Conservation (phyloP, 2,329 filamentous ascomycete genomes). For the Colletotrichum sidae region DNA sequence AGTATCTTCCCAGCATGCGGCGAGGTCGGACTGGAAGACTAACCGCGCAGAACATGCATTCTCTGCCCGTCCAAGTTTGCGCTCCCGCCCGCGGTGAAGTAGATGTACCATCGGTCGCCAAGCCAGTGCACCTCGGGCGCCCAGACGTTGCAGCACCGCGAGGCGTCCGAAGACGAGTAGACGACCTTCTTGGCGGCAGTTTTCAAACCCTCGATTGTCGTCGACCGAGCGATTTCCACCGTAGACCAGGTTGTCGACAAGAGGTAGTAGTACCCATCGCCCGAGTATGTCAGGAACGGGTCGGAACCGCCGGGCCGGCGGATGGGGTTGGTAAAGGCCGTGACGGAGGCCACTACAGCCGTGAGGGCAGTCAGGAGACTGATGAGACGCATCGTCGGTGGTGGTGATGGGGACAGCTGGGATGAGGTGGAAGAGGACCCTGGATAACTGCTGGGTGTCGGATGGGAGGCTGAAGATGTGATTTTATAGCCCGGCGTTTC, state of each 20-base stretch:
- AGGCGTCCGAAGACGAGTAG: constrained; percentile 58
- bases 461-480: no score
- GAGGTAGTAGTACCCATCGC: constrained; percentile 65
- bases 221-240: constrained; percentile 63
- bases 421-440: background rate
- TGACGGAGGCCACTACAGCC: constrained; percentile 35
- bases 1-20: background rate
- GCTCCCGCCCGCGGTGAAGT: constrained; percentile 62
- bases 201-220: constrained; percentile 65
- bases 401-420: background rate
- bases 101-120: constrained; percentile 39
- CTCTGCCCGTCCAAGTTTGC: constrained; percentile 61
- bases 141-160: constrained; percentile 54
- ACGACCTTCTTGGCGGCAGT: constrained; percentile 62
- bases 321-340: constrained; percentile 63
- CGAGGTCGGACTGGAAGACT: background rate
- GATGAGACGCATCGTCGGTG: background rate
- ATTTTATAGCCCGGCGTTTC: no score
- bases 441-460: no score
- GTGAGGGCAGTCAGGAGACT: constrained; percentile 9
- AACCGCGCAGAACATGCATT: constrained; percentile 53
- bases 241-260: constrained; percentile 67
- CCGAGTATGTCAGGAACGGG: constrained; percentile 62
- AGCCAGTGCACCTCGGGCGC: constrained; percentile 40
- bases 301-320: constrained; percentile 62